Base-by-base conservation (phyloP, 768 basidiomycete genomes). In the Mycena amicta region DNA sequence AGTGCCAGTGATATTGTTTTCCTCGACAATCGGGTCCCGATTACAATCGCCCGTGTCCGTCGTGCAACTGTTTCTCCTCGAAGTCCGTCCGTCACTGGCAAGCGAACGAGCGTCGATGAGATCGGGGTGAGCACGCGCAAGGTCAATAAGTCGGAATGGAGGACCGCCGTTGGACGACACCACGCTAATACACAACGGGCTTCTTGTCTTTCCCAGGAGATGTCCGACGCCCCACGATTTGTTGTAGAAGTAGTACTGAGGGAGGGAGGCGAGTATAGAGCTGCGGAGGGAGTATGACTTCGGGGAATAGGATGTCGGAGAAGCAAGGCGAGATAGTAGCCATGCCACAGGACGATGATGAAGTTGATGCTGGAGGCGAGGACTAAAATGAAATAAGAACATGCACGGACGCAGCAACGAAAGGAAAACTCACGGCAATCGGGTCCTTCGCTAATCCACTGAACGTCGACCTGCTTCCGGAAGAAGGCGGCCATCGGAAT, bases 1-100 rank as follows among this genome's bases (percentile, higher is more conserved):
- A 4, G 4, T 31, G 13, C 40, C 54, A 12, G n/a, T 22, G 23
- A 55, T 46, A 3, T 28, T 8, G 39, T 55, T 50, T 28, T 55
- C 54, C 12, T 49, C 4, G 22, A 30, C 5, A n/a, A 55, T 55
- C 3, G 1, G 4, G 15, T 20, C 26, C 31, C 13, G 6, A 27
- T 55, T 41, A 30, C 54, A 55, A 20, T 30, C 43, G n/a, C n/a
- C n/a, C n/a, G n/a, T n/a, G n/a, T n/a, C n/a, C 29, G 26, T n/a
- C 26, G 5, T 30, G 22, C 54, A 55, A 27, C 25, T 47, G n/a
- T 16, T n/a, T n/a, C n/a, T n/a, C n/a, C n/a, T n/a, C n/a, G n/a
- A n/a, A n/a, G n/a, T n/a, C n/a, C n/a, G n/a, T n/a, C n/a, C n/a
- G 23, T 55, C 25, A 18, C 6, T 22, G 28, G 47, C n/a, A 12